A percentile compares a stretch with the other conserved stretches of the same genome.
These are phyloP conservation scores for Eragrostis nindensis DNA, from an alignment of 176 grass and related monocot species.

Conservation along the genomic window DNA sequence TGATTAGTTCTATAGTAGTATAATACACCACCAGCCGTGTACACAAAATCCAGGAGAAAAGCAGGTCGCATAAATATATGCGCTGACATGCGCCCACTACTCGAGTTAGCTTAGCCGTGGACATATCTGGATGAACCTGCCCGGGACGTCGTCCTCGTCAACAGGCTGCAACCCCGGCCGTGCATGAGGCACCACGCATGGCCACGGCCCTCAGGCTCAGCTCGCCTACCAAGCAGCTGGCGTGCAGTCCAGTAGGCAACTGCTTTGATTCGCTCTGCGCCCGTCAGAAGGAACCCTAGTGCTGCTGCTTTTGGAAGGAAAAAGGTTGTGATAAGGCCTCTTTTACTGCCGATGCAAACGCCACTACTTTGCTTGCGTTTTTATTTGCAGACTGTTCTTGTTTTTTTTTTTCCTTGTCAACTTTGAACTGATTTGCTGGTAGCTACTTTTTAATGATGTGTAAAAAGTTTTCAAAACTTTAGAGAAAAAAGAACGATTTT, in stretches of 20 bases:
- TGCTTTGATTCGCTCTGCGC: slow-evolving; percentile 19
- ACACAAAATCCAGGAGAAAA: slow-evolving; percentile 4
- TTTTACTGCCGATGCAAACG: slow-evolving; percentile 22
- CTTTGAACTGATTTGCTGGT: neutral
- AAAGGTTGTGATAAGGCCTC: slow-evolving; percentile 29
- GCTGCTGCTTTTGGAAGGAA: slow-evolving; percentile 32
- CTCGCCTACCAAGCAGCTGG: neutral
- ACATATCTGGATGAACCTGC: slow-evolving; percentile 19
- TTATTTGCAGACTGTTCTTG: neutral
- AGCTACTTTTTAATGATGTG: neutral
- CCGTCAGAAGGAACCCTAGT: neutral
- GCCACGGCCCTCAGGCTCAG: neutral
- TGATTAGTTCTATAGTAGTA: neutral
- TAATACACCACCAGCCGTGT: neutral
- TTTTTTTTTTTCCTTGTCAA: neutral
- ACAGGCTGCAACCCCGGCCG: slow-evolving; percentile 5
- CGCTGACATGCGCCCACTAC: slow-evolving; percentile 27
- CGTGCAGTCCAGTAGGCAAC: slow-evolving; percentile 13
- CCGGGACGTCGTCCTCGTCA: neutral
- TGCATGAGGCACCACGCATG: slow-evolving; percentile 12
- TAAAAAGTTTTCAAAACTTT: neutral
- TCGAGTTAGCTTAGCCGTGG: neutral
- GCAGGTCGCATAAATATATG: neutral
- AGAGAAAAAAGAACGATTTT: no score
- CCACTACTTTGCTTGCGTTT: slow-evolving; percentile 15